These are phyloP conservation scores for Solanum rostratum DNA, from an alignment of 257 asterid genomes.

Conservation along the genomic window DNA sequence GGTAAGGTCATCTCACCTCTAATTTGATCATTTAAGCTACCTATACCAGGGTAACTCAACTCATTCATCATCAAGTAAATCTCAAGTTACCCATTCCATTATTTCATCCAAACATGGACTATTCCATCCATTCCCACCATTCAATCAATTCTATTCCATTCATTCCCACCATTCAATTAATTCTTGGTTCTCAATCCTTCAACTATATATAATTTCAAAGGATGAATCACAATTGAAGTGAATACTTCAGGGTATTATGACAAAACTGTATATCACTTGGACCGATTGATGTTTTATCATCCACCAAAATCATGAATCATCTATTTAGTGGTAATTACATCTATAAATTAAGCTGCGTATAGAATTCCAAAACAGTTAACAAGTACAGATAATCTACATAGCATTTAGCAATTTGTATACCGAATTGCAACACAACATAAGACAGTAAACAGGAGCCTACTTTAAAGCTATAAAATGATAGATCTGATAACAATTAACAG, in stretches of 20 bases:
- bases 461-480: not conserved
- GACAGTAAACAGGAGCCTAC: not conserved
- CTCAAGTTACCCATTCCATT: not conserved
- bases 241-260: not conserved
- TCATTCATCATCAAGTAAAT: not conserved
- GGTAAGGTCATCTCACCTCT: not conserved
- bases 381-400: not conserved
- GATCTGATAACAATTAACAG: not conserved
- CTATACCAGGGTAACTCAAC: not conserved
- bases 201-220: not conserved
- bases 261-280: not conserved
- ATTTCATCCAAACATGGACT: not conserved
- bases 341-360: not conserved
- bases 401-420: not conserved
- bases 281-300: not conserved
- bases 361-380: not conserved
- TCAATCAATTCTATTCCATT: not conserved
- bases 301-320: not conserved
- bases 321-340: not conserved
- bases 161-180: not conserved
- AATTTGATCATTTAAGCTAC: not conserved
- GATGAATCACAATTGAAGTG: not conserved
- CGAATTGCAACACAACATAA: not conserved
- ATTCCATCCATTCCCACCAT: not conserved
- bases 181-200: not conserved